Base-by-base conservation (phyloP, 192 early-diverging fungal genomes). In the Coemansia sp. region DNA sequence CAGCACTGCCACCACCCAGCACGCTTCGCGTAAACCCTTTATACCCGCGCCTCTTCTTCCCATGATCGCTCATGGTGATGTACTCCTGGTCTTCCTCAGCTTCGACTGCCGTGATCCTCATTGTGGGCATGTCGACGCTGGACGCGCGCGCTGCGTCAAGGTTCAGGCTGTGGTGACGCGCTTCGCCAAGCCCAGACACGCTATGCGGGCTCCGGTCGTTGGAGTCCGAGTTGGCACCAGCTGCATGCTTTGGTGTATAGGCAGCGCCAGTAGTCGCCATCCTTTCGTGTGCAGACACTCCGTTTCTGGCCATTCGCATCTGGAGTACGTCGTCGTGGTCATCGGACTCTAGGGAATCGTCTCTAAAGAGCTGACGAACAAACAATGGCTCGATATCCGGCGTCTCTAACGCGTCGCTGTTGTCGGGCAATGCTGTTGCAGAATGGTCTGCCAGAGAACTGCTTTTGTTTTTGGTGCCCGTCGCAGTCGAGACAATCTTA, bases 61-160 rank as follows among this genome's bases (percentile, higher is more conserved):
- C 59, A 7, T 65, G 62, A 53, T 53, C 47, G 4, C 42, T 59
- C 67, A 73, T 70, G 28, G 55, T 48, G 45, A 72, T 69, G 34
- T 72, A 79, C 62, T 70, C 76, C 25, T 79, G 63, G 60, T 79
- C 76, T n/a, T 72, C 68, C 25, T 79, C 76, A 29, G 76, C 76
- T 37, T 72, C 76, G 31, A 79, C 70, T 13, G 76, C 76, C 10
- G 76, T 70, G 23, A 79, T 79, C 22, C 67, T 70, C 76, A 79
- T 69, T 1, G 76, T 79, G 14, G 76, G 76, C 14, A 47, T 48
- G 3, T 64, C 76, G 0, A 64, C 56, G 38, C 67, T 70, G 20
- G 67, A 62, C 3, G 64, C 58, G 23, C 76, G 76, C 19, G 70
- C 64, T 2, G 67, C 67, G 19, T 69, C 44, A 25, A 79, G 67